Base-by-base conservation (phyloP, 2,329 filamentous ascomycete species). In the Fusarium ambrosium region DNA sequence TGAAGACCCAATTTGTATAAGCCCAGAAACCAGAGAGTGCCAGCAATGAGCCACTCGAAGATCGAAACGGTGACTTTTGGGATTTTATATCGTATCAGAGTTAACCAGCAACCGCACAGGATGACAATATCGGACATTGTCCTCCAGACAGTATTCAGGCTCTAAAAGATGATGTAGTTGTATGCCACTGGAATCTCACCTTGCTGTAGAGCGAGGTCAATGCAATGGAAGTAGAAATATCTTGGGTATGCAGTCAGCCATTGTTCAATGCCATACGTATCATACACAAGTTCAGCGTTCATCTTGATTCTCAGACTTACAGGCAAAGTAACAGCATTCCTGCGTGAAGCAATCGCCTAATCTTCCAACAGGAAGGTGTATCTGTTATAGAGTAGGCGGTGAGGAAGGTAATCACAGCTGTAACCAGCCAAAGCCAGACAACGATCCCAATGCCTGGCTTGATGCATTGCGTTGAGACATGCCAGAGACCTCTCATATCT, bases 1-100 rank as follows among this genome's bases (percentile, higher is more conserved):
- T 60, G 56, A 41, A 60, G 56, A 22, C 56, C 56, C 34, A 60
- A 16, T 36, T 60, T 60, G 7, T 60, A 60, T 11, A 60, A 4
- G 29, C 56, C 56, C 9, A 41, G 27, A 14, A 11, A 14, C 56
- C 56, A 60, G 9, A 60, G 56, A 13, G 14, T 37, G 20, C 29
- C 32, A 36, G 36, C 20, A 27, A 60, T 29, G 6, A 18, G 7
- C 10, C 18, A 18, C 6, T 8, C 14, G 13, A 34, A 34, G 32
- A 10, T 27, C 20, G 8, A 22, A 14, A 60, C 14, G 14, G 32
- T 39, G 22, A 60, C 56, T 7, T 37, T 60, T 2, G 56, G 34
- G 10, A 34, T 60, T 27, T 41, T 16, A n/a, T 60, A 22, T n/a
- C 56, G 56, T 4, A 27, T n/a, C 13, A 60, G 2, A 22, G 36